These are phyloP conservation scores for Fusarium illudens DNA, from an alignment of 2,329 filamentous ascomycete genomes.

Conservation along the genomic window DNA sequence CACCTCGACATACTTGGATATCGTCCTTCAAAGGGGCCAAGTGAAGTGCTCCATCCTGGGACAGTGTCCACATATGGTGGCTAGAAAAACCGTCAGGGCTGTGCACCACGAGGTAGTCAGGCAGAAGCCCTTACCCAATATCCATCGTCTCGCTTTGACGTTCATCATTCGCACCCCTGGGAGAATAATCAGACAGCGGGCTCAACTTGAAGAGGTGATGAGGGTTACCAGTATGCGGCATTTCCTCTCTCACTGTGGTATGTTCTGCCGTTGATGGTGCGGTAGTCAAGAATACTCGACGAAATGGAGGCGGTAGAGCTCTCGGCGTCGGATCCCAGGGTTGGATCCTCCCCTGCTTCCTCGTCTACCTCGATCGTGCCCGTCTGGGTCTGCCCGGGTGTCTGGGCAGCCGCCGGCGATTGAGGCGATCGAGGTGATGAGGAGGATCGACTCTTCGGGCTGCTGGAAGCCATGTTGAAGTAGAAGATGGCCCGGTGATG, in stretches of 20 bases:
- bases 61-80: background rate
- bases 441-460: background rate
- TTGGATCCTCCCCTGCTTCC: background rate
- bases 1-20: background rate
- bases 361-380: background rate
- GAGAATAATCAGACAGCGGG: no score
- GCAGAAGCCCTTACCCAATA: background rate
- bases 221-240: background rate
- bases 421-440: background rate
- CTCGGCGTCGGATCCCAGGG: background rate
- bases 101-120: background rate
- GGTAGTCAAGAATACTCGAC: background rate
- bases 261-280: background rate
- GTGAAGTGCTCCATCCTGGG: background rate
- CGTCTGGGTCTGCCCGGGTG: background rate
- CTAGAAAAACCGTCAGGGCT: background rate
- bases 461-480: no score
- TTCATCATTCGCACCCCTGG: background rate
- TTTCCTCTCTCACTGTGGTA: constrained; percentile 1
- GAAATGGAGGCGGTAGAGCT: background rate
- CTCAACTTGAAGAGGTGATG: no score
- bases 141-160: background rate
- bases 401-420: background rate
- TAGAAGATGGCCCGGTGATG: no score
- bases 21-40: background rate